These are phyloP conservation scores for Thielaviopsis populi DNA, from an alignment of 2,329 filamentous ascomycete genomes.

Conservation along the genomic window DNA sequence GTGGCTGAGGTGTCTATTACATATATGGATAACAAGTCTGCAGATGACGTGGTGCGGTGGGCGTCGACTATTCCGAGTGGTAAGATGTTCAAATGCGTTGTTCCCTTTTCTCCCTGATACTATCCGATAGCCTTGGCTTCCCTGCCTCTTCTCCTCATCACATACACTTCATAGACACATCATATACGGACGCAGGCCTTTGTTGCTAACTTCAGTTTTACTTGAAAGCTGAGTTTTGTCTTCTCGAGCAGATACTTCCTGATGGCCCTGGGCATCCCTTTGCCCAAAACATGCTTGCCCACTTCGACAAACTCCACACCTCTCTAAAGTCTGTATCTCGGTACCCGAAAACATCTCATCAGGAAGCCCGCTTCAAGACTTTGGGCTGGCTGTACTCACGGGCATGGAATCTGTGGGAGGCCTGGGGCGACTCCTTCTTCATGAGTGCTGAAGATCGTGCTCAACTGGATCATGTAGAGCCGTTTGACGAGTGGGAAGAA, in stretches of 20 bases:
- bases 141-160: not conserved
- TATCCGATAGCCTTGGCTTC: not conserved
- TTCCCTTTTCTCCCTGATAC: not conserved
- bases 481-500: slow-evolving; percentile 95
- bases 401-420: slow-evolving; percentile 61
- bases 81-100: slow-evolving; percentile 25
- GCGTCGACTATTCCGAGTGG: slow-evolving; percentile 54
- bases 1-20: slow-evolving; percentile 83
- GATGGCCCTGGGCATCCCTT: slow-evolving; percentile 68
- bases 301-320: slow-evolving; percentile 69
- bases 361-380: slow-evolving; percentile 49
- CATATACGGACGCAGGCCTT: no score
- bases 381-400: slow-evolving; percentile 53
- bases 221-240: slow-evolving; percentile 57
- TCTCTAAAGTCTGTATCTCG: slow-evolving; percentile 58
- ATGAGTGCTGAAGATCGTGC: slow-evolving; percentile 43
- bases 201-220: slow-evolving; percentile 20
- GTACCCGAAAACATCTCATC: slow-evolving; percentile 52
- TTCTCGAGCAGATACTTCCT: slow-evolving; percentile 76
- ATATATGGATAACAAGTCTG: slow-evolving; percentile 64
- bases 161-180: no score
- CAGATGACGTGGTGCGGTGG: slow-evolving; percentile 65
- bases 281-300: slow-evolving; percentile 67
- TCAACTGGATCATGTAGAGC: slow-evolving; percentile 54
- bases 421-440: slow-evolving; percentile 60